Conservation (phyloP, 2,329 filamentous ascomycete species). For the Phaeosphaeriaceae sp. region DNA sequence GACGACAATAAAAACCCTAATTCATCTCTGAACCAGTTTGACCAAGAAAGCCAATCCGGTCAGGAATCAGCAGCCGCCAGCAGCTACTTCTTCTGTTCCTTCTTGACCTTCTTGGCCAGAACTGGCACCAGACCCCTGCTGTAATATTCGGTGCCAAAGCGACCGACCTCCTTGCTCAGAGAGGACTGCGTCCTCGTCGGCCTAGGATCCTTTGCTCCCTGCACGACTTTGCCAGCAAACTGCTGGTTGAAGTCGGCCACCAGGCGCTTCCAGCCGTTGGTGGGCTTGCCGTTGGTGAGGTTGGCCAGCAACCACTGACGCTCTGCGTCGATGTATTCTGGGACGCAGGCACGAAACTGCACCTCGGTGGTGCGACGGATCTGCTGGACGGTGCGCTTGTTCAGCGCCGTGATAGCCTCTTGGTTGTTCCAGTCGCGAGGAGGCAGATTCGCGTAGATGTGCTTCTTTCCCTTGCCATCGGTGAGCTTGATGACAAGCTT, state of each 20-base stretch:
- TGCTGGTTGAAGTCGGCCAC: constrained; percentile 31
- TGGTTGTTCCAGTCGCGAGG: constrained; percentile 37
- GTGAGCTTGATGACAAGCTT: constrained; percentile 36
- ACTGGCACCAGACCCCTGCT: constrained; percentile 26
- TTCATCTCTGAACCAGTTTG: background rate
- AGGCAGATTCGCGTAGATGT: constrained; percentile 35
- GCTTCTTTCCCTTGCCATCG: constrained; percentile 25
- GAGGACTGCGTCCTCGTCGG: constrained; percentile 27
- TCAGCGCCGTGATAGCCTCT: constrained; percentile 32
- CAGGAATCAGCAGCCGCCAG: background rate
- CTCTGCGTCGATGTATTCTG: constrained; percentile 28
- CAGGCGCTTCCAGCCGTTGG: constrained; percentile 30
- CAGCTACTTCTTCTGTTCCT: constrained; percentile 2
- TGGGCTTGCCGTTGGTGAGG: constrained; percentile 26
- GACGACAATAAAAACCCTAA: background rate
- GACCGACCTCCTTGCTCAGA: constrained; percentile 38
- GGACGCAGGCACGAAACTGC: constrained; percentile 31
- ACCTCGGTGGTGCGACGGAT: constrained; percentile 38
- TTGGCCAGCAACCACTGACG: constrained; percentile 32
- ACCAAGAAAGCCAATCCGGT: background rate
- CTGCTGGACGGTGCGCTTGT: constrained; percentile 41
- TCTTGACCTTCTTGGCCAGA: constrained; percentile 10
- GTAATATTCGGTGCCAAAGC: constrained; percentile 33
- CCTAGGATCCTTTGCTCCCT: constrained; percentile 9
- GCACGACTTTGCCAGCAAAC: constrained; percentile 26